A percentile compares a stretch with the other conserved stretches of the same genome.
phyloP scores from a whole-genome alignment of 495 filamentous ascomycete genomes.

The Hypoxylon fuscum region DNA sequence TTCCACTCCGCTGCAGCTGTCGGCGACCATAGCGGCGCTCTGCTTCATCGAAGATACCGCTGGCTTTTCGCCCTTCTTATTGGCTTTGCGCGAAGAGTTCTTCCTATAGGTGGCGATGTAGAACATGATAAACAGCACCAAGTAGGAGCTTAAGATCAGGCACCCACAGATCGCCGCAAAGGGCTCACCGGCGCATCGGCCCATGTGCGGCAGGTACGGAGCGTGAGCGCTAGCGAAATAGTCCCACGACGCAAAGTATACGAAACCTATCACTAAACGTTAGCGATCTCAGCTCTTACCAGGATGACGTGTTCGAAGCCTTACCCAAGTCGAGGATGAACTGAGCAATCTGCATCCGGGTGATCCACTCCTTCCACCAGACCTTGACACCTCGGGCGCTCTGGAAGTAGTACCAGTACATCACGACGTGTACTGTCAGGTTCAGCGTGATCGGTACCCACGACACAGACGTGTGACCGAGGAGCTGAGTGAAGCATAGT shows the following conservation, averaged over 20 bases:
- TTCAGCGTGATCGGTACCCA: slow-evolving; percentile 82
- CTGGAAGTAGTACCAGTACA: slow-evolving; percentile 77
- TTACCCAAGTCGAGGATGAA: slow-evolving; percentile 80
- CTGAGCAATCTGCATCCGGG: slow-evolving; percentile 80
- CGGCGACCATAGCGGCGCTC: slow-evolving; percentile 34
- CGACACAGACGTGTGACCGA: slow-evolving; percentile 77
- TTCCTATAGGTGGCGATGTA: slow-evolving; percentile 96
- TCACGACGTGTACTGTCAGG: slow-evolving; percentile 75
- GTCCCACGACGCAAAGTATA: slow-evolving; percentile 94
- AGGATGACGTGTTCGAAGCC: slow-evolving; percentile 25
- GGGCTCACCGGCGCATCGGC: slow-evolving; percentile 91
- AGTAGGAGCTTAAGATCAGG: slow-evolving; percentile 87
- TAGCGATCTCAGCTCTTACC: slow-evolving; percentile 2
- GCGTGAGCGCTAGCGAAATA: slow-evolving; percentile 93
- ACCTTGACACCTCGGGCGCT: slow-evolving; percentile 78
- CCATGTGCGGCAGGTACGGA: slow-evolving; percentile 79
- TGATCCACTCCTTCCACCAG: slow-evolving; percentile 92
- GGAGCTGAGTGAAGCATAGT: slow-evolving; percentile 82
- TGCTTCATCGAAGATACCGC: slow-evolving; percentile 36
- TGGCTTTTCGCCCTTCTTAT: slow-evolving; percentile 26
- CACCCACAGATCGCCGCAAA: slow-evolving; percentile 94
- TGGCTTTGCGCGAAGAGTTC: slow-evolving; percentile 45
- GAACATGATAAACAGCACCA: slow-evolving; percentile 97
- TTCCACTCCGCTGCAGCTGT: slow-evolving; percentile 42
- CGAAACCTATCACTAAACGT: slow-evolving; percentile 66